Percentiles rank a stretch among this genome's conserved stretches.
These are phyloP conservation scores for Talaromyces liani DNA, from an alignment of 495 filamentous ascomycete species.

Conservation along the genomic window DNA sequence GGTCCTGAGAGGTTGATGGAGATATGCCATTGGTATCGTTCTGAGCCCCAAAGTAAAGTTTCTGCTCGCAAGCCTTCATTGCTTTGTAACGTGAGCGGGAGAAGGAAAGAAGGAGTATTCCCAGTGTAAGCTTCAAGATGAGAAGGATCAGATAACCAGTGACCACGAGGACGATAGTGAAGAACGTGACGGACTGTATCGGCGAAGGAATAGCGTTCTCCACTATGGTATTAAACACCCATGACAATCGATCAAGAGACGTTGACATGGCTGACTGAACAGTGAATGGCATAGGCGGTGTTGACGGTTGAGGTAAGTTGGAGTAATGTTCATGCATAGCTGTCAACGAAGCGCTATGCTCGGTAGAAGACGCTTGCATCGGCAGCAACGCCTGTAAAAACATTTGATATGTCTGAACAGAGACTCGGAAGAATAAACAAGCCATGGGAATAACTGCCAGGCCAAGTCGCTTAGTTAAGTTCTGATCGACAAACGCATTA, in stretches of 20 bases:
- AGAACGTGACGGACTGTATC: slow-evolving; percentile 34
- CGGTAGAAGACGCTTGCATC: slow-evolving; percentile 62
- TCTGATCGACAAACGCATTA: slow-evolving; percentile 86
- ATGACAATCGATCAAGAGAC: slow-evolving; percentile 27
- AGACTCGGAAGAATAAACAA: slow-evolving; percentile 91
- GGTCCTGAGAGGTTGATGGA: background rate
- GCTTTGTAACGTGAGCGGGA: slow-evolving; percentile 67
- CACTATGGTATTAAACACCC: slow-evolving; percentile 29
- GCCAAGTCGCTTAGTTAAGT: slow-evolving; percentile 80
- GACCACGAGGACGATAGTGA: slow-evolving; percentile 72
- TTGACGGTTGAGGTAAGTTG: slow-evolving; percentile 18
- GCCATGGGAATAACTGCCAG: slow-evolving; percentile 88
- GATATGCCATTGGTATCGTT: background rate
- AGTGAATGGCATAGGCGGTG: slow-evolving; percentile 27
- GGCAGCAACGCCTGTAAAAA: slow-evolving; percentile 82
- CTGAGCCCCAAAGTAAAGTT: slow-evolving; percentile 23
- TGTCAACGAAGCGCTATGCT: slow-evolving; percentile 55
- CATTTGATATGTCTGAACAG: slow-evolving; percentile 97
- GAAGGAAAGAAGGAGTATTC: slow-evolving; percentile 70
- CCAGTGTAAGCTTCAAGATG: slow-evolving; percentile 74
- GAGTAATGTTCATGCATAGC: slow-evolving; percentile 49
- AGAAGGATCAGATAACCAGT: slow-evolving; percentile 69
- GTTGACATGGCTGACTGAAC: slow-evolving; percentile 29
- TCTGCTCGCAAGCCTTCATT: slow-evolving; percentile 67
- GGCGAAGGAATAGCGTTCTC: slow-evolving; percentile 39